These are phyloP conservation scores for Pseudogymnoascus destructans DNA, from an alignment of 2,329 filamentous ascomycete genomes.

Conservation along the genomic window DNA sequence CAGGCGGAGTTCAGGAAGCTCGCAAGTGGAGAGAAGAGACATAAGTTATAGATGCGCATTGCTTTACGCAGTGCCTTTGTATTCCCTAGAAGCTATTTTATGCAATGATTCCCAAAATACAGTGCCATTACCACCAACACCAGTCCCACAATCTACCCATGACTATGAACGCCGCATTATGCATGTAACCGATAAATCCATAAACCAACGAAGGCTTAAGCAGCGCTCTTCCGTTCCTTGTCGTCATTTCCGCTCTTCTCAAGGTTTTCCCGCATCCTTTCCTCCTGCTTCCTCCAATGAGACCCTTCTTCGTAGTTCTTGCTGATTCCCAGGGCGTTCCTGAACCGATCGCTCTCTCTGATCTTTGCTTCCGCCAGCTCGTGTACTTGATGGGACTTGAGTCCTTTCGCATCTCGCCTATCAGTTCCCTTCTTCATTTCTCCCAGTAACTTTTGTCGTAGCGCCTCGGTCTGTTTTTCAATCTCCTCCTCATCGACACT, in stretches of 20 bases:
- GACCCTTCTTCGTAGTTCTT: slow-evolving; percentile 75
- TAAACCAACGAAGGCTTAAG: neutral
- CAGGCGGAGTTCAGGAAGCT: slow-evolving; percentile 82
- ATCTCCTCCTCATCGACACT: slow-evolving; percentile 84
- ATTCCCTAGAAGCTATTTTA: slow-evolving; percentile 4
- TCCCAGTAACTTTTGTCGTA: slow-evolving; percentile 48
- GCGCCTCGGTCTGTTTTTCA: slow-evolving; percentile 55
- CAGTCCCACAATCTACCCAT: neutral
- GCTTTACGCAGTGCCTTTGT: slow-evolving; percentile 5
- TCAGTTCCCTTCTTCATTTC: slow-evolving; percentile 28
- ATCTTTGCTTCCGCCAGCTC: slow-evolving; percentile 94
- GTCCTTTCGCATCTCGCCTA: slow-evolving; percentile 35
- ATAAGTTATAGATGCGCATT: slow-evolving; percentile 56
- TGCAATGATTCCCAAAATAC: neutral
- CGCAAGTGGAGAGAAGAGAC: slow-evolving; percentile 78
- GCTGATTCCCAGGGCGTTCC: slow-evolving; percentile 76
- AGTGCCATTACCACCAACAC: neutral
- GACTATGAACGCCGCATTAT: slow-evolving; percentile 2
- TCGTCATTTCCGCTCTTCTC: slow-evolving; percentile 24
- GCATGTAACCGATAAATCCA: neutral
- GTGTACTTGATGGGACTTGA: slow-evolving; percentile 92
- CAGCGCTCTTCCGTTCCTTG: neutral
- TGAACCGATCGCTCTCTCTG: slow-evolving; percentile 78
- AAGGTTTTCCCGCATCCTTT: slow-evolving; percentile 39
- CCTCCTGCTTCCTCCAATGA: slow-evolving; percentile 76